Evolutionary conservation across 2,329 filamentous ascomycete genomes (phyloP), one percentile per base, ranked within the genome.

Genomic region (Blastomyces gilchristii): DNA sequence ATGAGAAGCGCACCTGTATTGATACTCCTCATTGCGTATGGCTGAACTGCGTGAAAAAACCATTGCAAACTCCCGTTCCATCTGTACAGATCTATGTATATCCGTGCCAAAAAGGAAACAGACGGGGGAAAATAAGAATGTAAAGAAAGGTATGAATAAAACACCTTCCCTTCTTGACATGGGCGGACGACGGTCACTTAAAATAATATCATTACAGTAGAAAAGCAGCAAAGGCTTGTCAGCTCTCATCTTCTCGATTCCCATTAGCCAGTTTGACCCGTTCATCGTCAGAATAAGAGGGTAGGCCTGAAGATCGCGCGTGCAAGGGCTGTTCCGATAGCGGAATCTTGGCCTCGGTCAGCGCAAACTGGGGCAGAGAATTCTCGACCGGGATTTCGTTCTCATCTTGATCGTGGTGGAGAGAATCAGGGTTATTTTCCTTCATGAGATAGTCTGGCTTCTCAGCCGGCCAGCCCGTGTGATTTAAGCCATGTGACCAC

Each of bases 401-500:
- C 39, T 58, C 56, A 4, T 58, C n/a, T 39, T 28, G 56, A 28
- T 12, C 22, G 22, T 52, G 47, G n/a, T 43, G 22, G 8, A 47
- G 56, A n/a, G 18, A 18, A 22, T 43, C 16, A 6, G 16, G 3
- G 22, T 11, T 18, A 47, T 28, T 45, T 58, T 58, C 56, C 56
- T 43, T 58, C 41, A 58, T 12, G 39, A 47, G 56, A 31, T 43
- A 45, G 41, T 47, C 16, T 58, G 39, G 37, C 4, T 31, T 31
- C 22, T 25, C 22, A 9, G n/a, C 56, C 31, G 39, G 25, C 39
- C 25, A 28, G 41, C 41, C 41, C 16, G 39, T 34, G 25, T 59
- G 58, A 12, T 8, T n/a, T 28, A 49, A 18, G 9, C 79, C 74
- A 67, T 83, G 90, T 68, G 82, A 87, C 64, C 95, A 86, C 11